Percentiles rank a stretch among this genome's conserved stretches.
These are phyloP conservation scores for Xylaria sp. DNA, from an alignment of 2,329 filamentous ascomycete genomes.

Conservation along the genomic window DNA sequence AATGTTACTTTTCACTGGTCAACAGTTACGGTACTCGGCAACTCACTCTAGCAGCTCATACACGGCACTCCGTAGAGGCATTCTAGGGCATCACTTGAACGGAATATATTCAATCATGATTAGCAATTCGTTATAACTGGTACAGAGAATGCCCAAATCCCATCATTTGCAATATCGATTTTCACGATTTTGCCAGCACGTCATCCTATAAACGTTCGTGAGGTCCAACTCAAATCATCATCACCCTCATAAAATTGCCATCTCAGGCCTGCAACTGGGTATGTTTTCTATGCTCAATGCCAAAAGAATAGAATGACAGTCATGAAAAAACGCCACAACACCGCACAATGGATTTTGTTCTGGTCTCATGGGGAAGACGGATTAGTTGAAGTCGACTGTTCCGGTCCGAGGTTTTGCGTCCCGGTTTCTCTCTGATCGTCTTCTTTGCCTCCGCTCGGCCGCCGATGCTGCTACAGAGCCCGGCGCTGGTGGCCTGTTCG, in stretches of 20 bases:
- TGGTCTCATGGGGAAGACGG: conserved; percentile 11
- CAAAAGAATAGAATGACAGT: conserved; percentile 10
- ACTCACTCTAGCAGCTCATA: not conserved
- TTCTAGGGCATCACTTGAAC: not conserved
- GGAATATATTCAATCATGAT: conserved; percentile 32
- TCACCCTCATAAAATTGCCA: conserved; percentile 22
- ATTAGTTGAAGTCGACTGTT: conserved; percentile 37
- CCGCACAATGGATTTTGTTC: conserved; percentile 29
- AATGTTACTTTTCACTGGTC: too few species aligned
- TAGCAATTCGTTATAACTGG: conserved; percentile 29
- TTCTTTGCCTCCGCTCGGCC: conserved; percentile 65
- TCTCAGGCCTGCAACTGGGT: conserved; percentile 26
- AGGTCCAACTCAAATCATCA: conserved; percentile 23
- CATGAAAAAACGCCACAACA: conserved; percentile 35
- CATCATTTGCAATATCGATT: conserved; percentile 25
- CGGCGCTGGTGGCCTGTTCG: conserved; percentile 48
- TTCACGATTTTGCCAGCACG: conserved; percentile 10
- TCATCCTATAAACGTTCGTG: conserved; percentile 23
- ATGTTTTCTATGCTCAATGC: conserved; percentile 32
- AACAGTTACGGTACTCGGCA: too few species aligned
- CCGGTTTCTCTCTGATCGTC: conserved; percentile 64
- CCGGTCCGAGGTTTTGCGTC: conserved; percentile 50
- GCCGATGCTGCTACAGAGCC: conserved; percentile 55
- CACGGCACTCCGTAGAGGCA: not conserved
- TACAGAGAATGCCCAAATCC: conserved; percentile 31